Evolutionary conservation across 2,329 filamentous ascomycete species (phyloP).

Genomic region (Beauveria rudraprayagi): DNA sequence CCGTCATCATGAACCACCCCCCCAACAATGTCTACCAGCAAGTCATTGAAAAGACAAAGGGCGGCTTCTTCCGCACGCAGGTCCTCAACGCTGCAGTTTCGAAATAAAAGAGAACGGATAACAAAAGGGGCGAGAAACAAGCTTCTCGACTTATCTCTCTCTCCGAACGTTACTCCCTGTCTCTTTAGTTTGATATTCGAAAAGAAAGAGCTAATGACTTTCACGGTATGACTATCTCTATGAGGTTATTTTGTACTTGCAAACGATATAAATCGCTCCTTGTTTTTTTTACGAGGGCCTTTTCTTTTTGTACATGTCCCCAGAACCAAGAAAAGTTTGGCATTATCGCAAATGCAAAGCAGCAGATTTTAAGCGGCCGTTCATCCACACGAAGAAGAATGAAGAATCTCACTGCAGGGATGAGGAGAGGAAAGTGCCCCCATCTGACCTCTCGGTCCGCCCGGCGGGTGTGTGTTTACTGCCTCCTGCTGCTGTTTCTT

Average conservation of each 20-base stretch:
- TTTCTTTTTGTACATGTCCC: not conserved
- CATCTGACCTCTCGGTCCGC: not conserved
- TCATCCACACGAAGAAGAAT: no score
- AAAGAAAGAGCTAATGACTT: not conserved
- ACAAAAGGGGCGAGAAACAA: not conserved
- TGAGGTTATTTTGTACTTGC: slow-evolving; percentile 14
- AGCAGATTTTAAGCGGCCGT: not conserved
- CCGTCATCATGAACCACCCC: slow-evolving; percentile 98
- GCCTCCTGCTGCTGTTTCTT: not conserved
- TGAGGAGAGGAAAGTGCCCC: no score
- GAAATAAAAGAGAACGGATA: slow-evolving; percentile 30
- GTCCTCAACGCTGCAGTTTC: slow-evolving; percentile 68
- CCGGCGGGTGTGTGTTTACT: not conserved
- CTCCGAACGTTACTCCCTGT: not conserved
- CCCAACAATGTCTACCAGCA: slow-evolving; percentile 98
- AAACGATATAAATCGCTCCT: slow-evolving; percentile 16
- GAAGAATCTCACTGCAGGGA: no score
- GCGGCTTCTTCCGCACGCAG: slow-evolving; percentile 96
- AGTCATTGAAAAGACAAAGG: slow-evolving; percentile 98
- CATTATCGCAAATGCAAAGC: not conserved
- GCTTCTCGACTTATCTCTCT: no score
- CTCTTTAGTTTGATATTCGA: not conserved
- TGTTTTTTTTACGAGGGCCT: not conserved
- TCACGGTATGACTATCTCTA: slow-evolving; percentile 1
- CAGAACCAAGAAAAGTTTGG: not conserved